Base-by-base conservation (phyloP, 2,329 filamentous ascomycete species). In the Pyrenochaeta sp. region DNA sequence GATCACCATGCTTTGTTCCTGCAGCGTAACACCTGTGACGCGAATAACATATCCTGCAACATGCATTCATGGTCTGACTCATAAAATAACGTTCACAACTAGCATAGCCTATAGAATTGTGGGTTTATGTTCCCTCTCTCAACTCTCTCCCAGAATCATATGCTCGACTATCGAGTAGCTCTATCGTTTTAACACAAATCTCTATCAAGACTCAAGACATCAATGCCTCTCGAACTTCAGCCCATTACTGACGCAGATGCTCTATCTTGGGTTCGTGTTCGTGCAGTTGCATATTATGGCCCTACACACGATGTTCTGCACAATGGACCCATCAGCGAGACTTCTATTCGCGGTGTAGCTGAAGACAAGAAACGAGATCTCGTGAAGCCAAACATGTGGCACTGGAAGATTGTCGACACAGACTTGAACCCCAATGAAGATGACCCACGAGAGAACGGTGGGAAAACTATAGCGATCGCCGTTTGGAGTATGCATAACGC, bases 381-480 rank as follows among this genome's bases (percentile, higher is more conserved):
- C 3, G 48, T 45, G 1, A 54, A 59, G n/a, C 60, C 65, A 11
- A 58, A 68, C 14, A 57, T 40, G 9, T 73, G 66, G 64, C 66
- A 72, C 20, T 74, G 64, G 66, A 72, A 72, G 51, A 54, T 73
- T 7, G 58, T 74, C 14, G 71, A 73, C 43, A 70, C 66, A 10
- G 61, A 67, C 30, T 50, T 69, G 1, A 17, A 54, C 5, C 65
- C 66, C 5, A 55, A 57, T 44, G 46, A 53, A 3, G 66, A 72
- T 21, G 69, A 72, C 31, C 58, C 63, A 1, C 15, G 36, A 15
- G 57, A 64, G 15, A 68, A 68, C 4, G 56, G 56, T 9, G 71
- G 70, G 1, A 49, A 56, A 12, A 73, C 61, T 0, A 71, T 74
- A 15, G 68, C 70, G 1, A 49, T 71, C 12, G 68, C 64, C 1